Evolutionary conservation across 352 stramenopile species (phyloP), one percentile per base, ranked within the genome.

Genomic region (Phytophthora pseudosyringae): DNA sequence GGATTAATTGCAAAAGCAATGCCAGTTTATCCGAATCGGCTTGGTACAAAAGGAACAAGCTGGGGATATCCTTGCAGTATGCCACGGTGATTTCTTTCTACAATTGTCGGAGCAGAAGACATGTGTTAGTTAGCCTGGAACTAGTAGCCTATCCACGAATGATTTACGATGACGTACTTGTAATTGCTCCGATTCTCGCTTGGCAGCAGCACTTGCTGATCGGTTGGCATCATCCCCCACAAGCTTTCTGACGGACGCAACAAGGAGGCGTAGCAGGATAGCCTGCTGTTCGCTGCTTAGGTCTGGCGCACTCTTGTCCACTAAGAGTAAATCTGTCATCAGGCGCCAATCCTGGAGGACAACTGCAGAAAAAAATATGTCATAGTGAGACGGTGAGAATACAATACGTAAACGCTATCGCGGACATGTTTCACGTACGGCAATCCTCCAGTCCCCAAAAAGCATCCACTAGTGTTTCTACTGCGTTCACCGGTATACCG

Each of bases 391-490:
- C 5, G 31, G 50, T 28, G 48, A 57, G n/a, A 13, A 6, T 15
- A 58, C 21, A 21, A 21, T 21, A 21, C 21, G 11, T 50, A n/a
- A 67, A 47, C 35, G 13, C n/a, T 10, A 62, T 26, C 3, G 8
- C 16, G 11, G 6, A 28, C 15, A 50, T 15, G 9, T 46, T 41
- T 4, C 54, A 86, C 88, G 46, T 86, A 96, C 86, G 84, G 55
- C 88, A 96, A 66, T 95, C 87, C 43, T 94, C 84, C 18, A 94
- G 71, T 25, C 80, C 81, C 87, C 86, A 95, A 48, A 96, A 96
- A 1, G 88, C 88, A 49, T 93, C 81, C 8, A 95, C 88, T 40
- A 96, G 76, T 4, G 80, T 91, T 44, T 90, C 81, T 8, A 95
- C 78, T 18, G 85, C 81, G 16, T 73, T 60, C 4, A 80, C 59